phyloP scores from a whole-genome alignment of 176 grass and related monocot species.

The Paspalum notatum region DNA sequence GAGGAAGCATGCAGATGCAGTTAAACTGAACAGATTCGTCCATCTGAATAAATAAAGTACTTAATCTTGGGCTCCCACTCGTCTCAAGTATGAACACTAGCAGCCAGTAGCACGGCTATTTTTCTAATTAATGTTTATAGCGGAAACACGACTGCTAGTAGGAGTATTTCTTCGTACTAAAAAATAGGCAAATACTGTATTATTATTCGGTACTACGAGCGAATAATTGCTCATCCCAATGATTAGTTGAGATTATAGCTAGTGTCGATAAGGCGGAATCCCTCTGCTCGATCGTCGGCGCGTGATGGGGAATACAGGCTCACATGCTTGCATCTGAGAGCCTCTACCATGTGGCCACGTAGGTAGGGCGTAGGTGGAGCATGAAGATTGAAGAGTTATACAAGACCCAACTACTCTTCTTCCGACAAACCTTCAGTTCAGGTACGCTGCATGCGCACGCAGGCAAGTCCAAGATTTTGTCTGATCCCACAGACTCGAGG shows the following conservation, averaged over 20 bases:
- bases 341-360: slow-evolving; percentile 38
- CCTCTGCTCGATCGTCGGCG: not conserved
- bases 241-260: slow-evolving; percentile 20
- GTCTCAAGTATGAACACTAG: not conserved
- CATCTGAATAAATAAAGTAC: not conserved
- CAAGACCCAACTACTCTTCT: not conserved
- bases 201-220: slow-evolving; percentile 3
- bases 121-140: not conserved
- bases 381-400: not conserved
- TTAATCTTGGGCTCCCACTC: not conserved
- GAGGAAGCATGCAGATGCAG: not conserved
- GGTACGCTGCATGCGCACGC: slow-evolving; percentile 31
- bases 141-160: not conserved
- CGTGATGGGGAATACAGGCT: not conserved
- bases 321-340: slow-evolving; percentile 31
- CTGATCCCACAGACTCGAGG: slow-evolving; percentile 1
- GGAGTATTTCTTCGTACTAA: too few relatives aligned
- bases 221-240: slow-evolving; percentile 20
- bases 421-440: slow-evolving; percentile 31
- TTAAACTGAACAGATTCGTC: not conserved
- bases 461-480: slow-evolving; percentile 41
- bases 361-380: not conserved
- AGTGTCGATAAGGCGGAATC: not conserved
- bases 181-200: too few relatives aligned
- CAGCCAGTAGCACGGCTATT: not conserved